Evolutionary conservation across 2,329 filamentous ascomycete species (phyloP).

Genomic region (Monosporascus sp.): DNA sequence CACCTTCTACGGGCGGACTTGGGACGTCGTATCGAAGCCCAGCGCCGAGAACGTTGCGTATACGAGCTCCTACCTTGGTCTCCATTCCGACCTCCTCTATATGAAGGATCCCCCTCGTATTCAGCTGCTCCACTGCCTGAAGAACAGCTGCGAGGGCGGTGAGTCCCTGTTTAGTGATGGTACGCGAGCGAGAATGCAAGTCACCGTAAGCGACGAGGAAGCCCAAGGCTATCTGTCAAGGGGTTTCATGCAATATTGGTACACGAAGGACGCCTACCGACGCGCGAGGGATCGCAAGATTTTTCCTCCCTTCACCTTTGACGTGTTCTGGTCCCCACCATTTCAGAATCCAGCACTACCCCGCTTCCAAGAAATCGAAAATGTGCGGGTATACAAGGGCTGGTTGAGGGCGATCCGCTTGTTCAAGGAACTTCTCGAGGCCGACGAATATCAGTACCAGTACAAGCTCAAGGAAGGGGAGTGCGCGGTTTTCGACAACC

Average conservation of each 20-base stretch:
- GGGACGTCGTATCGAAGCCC: slow-evolving; percentile 80
- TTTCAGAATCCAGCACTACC: slow-evolving; percentile 56
- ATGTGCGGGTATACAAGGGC: slow-evolving; percentile 4
- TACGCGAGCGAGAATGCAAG: slow-evolving; percentile 50
- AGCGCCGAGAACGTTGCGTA: slow-evolving; percentile 89
- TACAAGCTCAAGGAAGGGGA: slow-evolving; percentile 73
- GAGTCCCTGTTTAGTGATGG: slow-evolving; percentile 83
- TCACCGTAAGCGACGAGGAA: slow-evolving; percentile 20
- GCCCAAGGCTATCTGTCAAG: slow-evolving; percentile 34
- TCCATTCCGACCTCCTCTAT: slow-evolving; percentile 94
- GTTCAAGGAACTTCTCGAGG: slow-evolving; percentile 58
- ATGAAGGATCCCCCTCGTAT: slow-evolving; percentile 72
- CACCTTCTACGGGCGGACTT: slow-evolving; percentile 88
- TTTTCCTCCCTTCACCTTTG: slow-evolving; percentile 10
- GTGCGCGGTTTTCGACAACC: slow-evolving; percentile 90
- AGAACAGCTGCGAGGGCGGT: slow-evolving; percentile 74
- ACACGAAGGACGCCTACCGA: slow-evolving; percentile 44
- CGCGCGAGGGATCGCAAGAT: slow-evolving; percentile 50
- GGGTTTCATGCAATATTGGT: neutral
- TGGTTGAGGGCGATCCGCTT: slow-evolving; percentile 46
- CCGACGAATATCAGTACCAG: slow-evolving; percentile 57
- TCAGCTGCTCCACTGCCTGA: slow-evolving; percentile 84
- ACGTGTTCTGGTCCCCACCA: slow-evolving; percentile 68
- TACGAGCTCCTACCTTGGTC: slow-evolving; percentile 72
- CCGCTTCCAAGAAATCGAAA: neutral